These are phyloP conservation scores for Strigomonas oncopelti DNA, from an alignment of 208 protist genomes.

Conservation along the genomic window DNA sequence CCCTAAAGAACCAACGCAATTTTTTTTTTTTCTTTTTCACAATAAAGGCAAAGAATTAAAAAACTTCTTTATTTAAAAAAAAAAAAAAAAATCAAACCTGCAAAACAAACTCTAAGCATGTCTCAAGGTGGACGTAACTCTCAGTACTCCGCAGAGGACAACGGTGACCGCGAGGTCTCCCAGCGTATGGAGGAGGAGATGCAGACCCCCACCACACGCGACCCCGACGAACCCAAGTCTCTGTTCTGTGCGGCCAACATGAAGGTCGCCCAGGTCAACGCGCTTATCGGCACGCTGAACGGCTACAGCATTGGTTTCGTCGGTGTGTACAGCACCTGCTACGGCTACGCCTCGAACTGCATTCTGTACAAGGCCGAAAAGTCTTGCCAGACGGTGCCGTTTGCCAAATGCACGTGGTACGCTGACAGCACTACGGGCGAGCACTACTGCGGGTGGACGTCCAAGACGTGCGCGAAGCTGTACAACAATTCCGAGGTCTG, in stretches of 20 bases:
- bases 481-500: constrained; percentile 22
- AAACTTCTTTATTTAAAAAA: constrained; percentile 1
- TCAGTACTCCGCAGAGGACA: no score
- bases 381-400: constrained; percentile 38
- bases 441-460: constrained; percentile 37
- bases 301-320: constrained; percentile 80
- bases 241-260: constrained; percentile 48
- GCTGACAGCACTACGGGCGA: neutral
- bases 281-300: constrained; percentile 45
- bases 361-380: constrained; percentile 24
- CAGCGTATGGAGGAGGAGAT: constrained; percentile 1
- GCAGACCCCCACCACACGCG: neutral
- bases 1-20: neutral
- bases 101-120: neutral
- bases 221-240: constrained; percentile 12
- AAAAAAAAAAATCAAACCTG: constrained; percentile 3
- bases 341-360: constrained; percentile 60
- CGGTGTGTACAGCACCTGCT: constrained; percentile 59
- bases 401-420: constrained; percentile 57
- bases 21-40: neutral
- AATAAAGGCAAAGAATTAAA: constrained; percentile 8
- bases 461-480: constrained; percentile 25
- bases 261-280: constrained; percentile 46
- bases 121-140: neutral
- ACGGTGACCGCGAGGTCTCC: neutral